These are phyloP conservation scores for Leccinum subrobustum DNA, from an alignment of 1,284 basidiomycete genomes.

Conservation along the genomic window DNA sequence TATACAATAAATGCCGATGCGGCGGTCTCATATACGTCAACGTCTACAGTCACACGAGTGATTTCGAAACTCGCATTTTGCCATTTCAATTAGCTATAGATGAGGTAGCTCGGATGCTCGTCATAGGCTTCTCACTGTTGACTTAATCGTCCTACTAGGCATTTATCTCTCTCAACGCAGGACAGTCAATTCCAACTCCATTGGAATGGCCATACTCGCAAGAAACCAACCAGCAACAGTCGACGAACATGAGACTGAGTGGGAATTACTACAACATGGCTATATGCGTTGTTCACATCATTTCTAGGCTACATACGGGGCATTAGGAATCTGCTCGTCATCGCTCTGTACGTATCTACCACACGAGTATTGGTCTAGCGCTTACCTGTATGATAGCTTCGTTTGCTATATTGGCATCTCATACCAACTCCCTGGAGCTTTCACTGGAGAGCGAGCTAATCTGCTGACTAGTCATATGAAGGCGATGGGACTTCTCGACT, in stretches of 20 bases:
- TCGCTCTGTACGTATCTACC: too few relatives aligned
- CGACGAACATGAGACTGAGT: conserved; percentile 56
- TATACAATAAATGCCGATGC: conserved; percentile 70
- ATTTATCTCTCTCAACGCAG: conserved; percentile 65
- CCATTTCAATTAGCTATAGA: conserved; percentile 81
- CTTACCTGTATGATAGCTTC: conserved; percentile 41
- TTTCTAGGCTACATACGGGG: too few relatives aligned
- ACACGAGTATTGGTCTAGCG: too few relatives aligned
- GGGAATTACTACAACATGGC: not conserved
- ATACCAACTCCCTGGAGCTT: conserved; percentile 71
- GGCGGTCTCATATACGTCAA: conserved; percentile 63
- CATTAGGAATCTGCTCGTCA: too few relatives aligned
- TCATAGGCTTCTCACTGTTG: not conserved
- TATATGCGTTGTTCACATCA: not conserved
- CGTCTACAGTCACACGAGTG: conserved; percentile 62
- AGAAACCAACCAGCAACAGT: conserved; percentile 62
- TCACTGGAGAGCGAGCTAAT: conserved; percentile 60
- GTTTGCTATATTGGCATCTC: conserved; percentile 66
- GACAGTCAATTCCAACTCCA: conserved; percentile 49
- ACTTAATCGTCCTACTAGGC: conserved; percentile 40
- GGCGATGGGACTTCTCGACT: conserved; percentile 70
- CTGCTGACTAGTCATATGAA: conserved; percentile 66
- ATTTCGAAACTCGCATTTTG: conserved; percentile 66
- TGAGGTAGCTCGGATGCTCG: conserved; percentile 41
- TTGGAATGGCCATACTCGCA: conserved; percentile 72